Conservation (phyloP, 2,329 filamentous ascomycete species). For the Aphanoascus verrucosus region DNA sequence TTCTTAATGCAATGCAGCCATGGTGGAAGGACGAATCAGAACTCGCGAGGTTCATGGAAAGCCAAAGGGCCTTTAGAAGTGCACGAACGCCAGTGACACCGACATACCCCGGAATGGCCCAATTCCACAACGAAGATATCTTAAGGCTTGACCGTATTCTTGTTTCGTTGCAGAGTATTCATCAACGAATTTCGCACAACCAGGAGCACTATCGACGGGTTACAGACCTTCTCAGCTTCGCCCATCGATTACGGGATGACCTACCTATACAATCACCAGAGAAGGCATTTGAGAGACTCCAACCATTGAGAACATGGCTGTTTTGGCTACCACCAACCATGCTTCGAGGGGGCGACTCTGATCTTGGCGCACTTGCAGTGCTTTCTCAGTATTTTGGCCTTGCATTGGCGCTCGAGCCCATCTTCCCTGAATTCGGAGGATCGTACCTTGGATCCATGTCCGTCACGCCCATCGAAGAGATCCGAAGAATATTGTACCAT, state of each 20-base stretch:
- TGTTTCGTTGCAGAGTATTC: slow-evolving; percentile 47
- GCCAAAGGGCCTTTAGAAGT: slow-evolving; percentile 30
- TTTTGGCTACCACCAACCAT: slow-evolving; percentile 89
- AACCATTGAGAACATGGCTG: slow-evolving; percentile 79
- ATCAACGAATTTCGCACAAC: slow-evolving; percentile 56
- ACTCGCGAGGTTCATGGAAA: slow-evolving; percentile 34
- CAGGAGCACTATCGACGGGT: slow-evolving; percentile 59
- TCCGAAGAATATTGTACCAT: slow-evolving; percentile 61
- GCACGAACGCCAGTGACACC: slow-evolving; percentile 27
- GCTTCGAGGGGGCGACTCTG: slow-evolving; percentile 63
- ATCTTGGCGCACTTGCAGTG: slow-evolving; percentile 67
- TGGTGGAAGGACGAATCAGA: slow-evolving; percentile 79
- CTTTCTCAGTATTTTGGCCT: slow-evolving; percentile 88
- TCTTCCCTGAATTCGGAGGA: slow-evolving; percentile 84
- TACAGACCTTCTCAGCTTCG: slow-evolving; percentile 59
- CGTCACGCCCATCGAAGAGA: slow-evolving; percentile 73
- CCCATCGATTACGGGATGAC: slow-evolving; percentile 61
- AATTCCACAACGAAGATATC: slow-evolving; percentile 52
- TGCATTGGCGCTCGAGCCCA: slow-evolving; percentile 73
- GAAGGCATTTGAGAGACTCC: slow-evolving; percentile 81
- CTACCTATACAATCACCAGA: slow-evolving; percentile 60
- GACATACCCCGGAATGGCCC: slow-evolving; percentile 22
- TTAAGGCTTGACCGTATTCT: slow-evolving; percentile 57
- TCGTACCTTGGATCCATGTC: slow-evolving; percentile 77
- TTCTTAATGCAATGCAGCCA: slow-evolving; percentile 80